Base-by-base conservation (phyloP, 805 yeast species). In the Saccharomyces kudriavzevii region DNA sequence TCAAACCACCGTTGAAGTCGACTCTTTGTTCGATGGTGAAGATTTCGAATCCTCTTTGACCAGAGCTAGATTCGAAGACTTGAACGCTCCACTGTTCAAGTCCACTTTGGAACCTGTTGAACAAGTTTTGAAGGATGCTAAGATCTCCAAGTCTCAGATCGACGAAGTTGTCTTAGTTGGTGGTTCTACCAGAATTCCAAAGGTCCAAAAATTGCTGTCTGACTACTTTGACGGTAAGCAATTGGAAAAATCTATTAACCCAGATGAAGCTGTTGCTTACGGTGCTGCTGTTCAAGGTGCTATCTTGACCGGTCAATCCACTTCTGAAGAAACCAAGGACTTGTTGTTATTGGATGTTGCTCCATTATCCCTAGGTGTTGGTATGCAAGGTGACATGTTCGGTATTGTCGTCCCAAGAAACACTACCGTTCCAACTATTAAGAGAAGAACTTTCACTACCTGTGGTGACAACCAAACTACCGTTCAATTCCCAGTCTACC, bases 261-360 rank as follows among this genome's bases (percentile, higher is more conserved):
- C 97, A 64, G 97, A 89, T 81, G 97, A 90, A 82, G 97, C 97
- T 71, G 97, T 90, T 75, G 97, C 97, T 70, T 89, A 89, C 82
- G 97, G 97, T 85, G 97, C 97, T 70, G 97, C 97, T 70, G 97
- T 90, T 70, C 97, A 90, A 82, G 97, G 96, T 80, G 97, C 97
- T 73, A 89, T 90, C 78, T 82, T 90, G 24, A 88, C 96, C 66
- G 96, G 96, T 79, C 89, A 80, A 76, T 82, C 88, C 59, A 84
- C 89, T 60, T 83, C 87, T 64, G 92, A 85, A 59, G 96, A 89
- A 76, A 89, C 96, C 74, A 89, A 90, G 78, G 97, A 90, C 78
- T 83, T 91, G 75, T 85, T 91, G 69, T 83, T 91, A 73, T 85
- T 91, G 77, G 97, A 91, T 80, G 97, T 91, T 68, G 91, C 90